Percentiles rank a stretch among this genome's conserved stretches.
These are phyloP conservation scores for Elsinoe perseae DNA, from an alignment of 2,329 filamentous ascomycete genomes.

Conservation along the genomic window DNA sequence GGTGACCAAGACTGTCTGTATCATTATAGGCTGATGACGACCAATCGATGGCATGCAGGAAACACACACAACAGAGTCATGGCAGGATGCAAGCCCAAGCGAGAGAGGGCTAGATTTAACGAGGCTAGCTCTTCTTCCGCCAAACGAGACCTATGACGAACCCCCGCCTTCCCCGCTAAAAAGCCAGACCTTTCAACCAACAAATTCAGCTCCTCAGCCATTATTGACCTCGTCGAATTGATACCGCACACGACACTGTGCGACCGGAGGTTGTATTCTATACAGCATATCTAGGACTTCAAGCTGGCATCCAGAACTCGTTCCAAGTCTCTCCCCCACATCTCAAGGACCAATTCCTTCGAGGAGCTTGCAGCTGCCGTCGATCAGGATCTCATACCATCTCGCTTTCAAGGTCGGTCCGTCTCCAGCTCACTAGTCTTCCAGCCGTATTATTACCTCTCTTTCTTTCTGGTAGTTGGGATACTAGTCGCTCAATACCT, in stretches of 20 bases:
- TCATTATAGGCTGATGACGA: not conserved
- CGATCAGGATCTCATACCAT: constrained; percentile 21
- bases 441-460: constrained; percentile 10
- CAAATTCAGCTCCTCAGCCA: not conserved
- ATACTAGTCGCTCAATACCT: constrained; percentile 4
- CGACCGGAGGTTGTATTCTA: not conserved
- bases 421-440: constrained; percentile 1
- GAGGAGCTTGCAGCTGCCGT: constrained; percentile 17
- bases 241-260: not conserved
- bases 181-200: constrained; percentile 10
- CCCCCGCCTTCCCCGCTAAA: constrained; percentile 11
- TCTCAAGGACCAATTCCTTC: constrained; percentile 21
- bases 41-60: not conserved
- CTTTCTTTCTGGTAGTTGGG: constrained; percentile 5
- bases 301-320: constrained; percentile 14
- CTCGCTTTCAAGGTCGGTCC: constrained; percentile 9
- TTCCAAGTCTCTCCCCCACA: constrained; percentile 17
- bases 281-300: not conserved
- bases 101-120: constrained; percentile 4
- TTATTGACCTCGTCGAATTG: not conserved
- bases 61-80: not conserved
- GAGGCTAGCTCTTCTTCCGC: not conserved
- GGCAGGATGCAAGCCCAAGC: constrained; percentile 1
- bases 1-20: not conserved
- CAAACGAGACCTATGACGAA: not conserved